These are phyloP conservation scores for Citeromyces nyonsensis DNA, from an alignment of 805 yeast species.

Conservation along the genomic window DNA sequence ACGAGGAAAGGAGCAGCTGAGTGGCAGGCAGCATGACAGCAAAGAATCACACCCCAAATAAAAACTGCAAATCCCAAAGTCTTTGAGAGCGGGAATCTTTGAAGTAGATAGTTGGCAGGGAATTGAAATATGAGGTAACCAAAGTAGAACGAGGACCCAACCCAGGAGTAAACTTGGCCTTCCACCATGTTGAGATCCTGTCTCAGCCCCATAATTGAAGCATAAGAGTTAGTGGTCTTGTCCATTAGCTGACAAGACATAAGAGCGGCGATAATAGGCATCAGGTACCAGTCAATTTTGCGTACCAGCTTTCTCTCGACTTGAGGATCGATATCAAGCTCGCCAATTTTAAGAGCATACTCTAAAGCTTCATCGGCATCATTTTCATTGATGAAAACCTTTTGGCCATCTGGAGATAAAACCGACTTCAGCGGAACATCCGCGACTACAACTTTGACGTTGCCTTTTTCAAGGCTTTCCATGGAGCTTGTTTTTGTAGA, in stretches of 20 bases:
- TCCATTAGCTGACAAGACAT: constrained; percentile 22
- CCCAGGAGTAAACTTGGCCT: constrained; percentile 33
- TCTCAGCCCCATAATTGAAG: constrained; percentile 28
- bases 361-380: too few relatives aligned
- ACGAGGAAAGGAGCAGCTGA: constrained; percentile 30
- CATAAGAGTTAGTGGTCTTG: constrained; percentile 24
- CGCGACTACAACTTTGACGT: too few relatives aligned
- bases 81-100: constrained; percentile 18
- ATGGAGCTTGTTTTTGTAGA: too few relatives aligned
- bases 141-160: constrained; percentile 44
- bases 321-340: too few relatives aligned
- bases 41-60: constrained; percentile 31
- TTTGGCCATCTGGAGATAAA: too few relatives aligned
- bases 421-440: too few relatives aligned
- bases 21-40: constrained; percentile 27
- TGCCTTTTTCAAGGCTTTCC: too few relatives aligned
- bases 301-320: too few relatives aligned
- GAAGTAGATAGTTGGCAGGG: constrained; percentile 23
- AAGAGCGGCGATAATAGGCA: constrained; percentile 30
- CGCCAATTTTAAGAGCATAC: too few relatives aligned
- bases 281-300: constrained; percentile 24
- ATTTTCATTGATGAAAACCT: too few relatives aligned
- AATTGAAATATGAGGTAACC: constrained; percentile 48
- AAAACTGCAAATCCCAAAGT: constrained; percentile 18
- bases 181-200: constrained; percentile 18